These are phyloP conservation scores for Globisporangium spinosum DNA, from an alignment of 352 stramenopile genomes.

Conservation along the genomic window DNA sequence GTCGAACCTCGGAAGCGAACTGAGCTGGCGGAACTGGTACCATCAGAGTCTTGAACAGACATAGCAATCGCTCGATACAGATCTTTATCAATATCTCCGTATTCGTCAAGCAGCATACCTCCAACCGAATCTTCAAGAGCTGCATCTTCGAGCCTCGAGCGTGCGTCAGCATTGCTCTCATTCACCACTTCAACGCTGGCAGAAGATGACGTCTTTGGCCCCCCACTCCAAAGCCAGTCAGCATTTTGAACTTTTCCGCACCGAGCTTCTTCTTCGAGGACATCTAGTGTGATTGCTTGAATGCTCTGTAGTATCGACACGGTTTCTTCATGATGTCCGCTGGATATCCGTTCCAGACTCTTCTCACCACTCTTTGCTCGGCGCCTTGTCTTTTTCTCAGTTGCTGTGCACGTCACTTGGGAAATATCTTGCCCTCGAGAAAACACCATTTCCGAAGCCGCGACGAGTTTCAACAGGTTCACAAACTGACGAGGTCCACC, in stretches of 20 bases:
- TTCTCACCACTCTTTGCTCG: not conserved
- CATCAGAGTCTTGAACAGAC: constrained; percentile 13
- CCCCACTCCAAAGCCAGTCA: constrained; percentile 15
- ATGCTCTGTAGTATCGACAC: constrained; percentile 49
- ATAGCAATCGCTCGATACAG: constrained; percentile 15
- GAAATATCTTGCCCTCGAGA: constrained; percentile 11
- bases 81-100: constrained; percentile 19
- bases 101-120: not conserved
- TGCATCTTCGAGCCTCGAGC: not conserved
- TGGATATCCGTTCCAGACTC: not conserved
- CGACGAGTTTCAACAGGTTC: constrained; percentile 78
- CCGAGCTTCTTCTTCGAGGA: constrained; percentile 57
- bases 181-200: not conserved
- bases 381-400: constrained; percentile 1
- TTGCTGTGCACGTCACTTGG: not conserved
- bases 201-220: not conserved
- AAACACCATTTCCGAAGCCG: constrained; percentile 73
- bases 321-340: constrained; percentile 23
- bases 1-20: not conserved
- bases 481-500: constrained; percentile 74
- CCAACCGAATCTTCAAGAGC: not conserved
- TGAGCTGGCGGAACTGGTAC: not conserved
- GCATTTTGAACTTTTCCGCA: constrained; percentile 26
- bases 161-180: not conserved
- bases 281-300: constrained; percentile 43